Evolutionary conservation across 176 grass and related monocot species (phyloP).

Genomic region (Eleusine coracana): DNA sequence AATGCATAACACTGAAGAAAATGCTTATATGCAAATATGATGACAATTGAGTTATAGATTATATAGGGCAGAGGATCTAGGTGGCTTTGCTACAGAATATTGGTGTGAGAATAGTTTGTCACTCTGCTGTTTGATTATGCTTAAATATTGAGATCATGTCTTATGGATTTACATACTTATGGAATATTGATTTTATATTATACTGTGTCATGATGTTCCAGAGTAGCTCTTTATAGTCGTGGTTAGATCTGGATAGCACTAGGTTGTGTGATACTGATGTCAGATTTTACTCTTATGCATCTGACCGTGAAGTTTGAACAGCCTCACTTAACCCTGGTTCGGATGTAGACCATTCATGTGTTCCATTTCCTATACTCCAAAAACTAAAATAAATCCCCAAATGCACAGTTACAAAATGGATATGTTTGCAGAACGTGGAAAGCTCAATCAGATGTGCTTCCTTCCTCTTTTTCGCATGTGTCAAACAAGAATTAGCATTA

Average conservation of each 20-base stretch:
- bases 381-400: neutral
- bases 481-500: neutral
- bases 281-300: too few relatives aligned
- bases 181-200: neutral
- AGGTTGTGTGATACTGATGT: too few relatives aligned
- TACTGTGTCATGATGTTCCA: neutral
- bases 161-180: neutral
- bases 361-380: neutral
- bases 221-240: neutral
- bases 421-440: too few relatives aligned
- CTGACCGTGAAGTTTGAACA: too few relatives aligned
- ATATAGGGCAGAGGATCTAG: neutral
- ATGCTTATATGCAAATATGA: neutral
- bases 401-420: too few relatives aligned
- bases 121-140: neutral
- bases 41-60: neutral
- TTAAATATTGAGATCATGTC: neutral
- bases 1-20: neutral
- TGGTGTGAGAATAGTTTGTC: neutral
- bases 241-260: too few relatives aligned
- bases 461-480: neutral
- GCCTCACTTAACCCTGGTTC: too few relatives aligned
- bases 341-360: neutral
- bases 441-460: neutral
- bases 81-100: neutral